These are phyloP conservation scores for Lactarius tabidus DNA, from an alignment of 768 basidiomycete genomes.

Conservation along the genomic window DNA sequence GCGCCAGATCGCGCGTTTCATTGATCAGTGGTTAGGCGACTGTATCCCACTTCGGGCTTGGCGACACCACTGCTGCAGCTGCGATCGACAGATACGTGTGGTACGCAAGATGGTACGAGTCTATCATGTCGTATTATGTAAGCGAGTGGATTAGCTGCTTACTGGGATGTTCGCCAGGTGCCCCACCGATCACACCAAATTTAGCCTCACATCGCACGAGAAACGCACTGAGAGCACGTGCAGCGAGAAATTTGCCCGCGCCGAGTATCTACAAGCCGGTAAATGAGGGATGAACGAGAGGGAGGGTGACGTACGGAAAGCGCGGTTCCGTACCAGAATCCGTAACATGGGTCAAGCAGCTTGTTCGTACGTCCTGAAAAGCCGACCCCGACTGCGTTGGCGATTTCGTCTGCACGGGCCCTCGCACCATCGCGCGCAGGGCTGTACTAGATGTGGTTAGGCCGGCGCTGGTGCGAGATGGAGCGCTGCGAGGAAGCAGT, in stretches of 20 bases:
- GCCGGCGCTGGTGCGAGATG: too few species aligned
- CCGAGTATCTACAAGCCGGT: conserved; percentile 60
- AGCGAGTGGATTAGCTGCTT: neutral
- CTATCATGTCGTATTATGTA: too few species aligned
- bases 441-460: conserved; percentile 28
- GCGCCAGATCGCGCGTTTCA: conserved; percentile 56
- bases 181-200: conserved; percentile 85
- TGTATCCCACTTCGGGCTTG: conserved; percentile 49
- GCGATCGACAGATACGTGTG: conserved; percentile 91
- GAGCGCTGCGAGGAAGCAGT: conserved; percentile 81
- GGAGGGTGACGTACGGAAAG: conserved; percentile 48
- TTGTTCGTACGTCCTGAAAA: conserved; percentile 90
- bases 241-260: conserved; percentile 52
- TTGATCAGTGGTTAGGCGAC: conserved; percentile 66
- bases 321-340: conserved; percentile 90
- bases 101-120: conserved; percentile 96
- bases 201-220: conserved; percentile 77
- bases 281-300: conserved; percentile 32
- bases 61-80: conserved; percentile 53
- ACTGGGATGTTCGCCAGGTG: conserved; percentile 79
- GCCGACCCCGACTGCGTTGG: conserved; percentile 50
- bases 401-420: conserved; percentile 76
- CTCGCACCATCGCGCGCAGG: conserved; percentile 53
- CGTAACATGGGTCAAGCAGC: conserved; percentile 88
- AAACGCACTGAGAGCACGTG: conserved; percentile 53